A percentile compares a stretch with the other conserved stretches of the same genome.
Evolutionary conservation across 2,329 filamentous ascomycete species (phyloP).

Genomic region (Hymenoscyphus infarciens): DNA sequence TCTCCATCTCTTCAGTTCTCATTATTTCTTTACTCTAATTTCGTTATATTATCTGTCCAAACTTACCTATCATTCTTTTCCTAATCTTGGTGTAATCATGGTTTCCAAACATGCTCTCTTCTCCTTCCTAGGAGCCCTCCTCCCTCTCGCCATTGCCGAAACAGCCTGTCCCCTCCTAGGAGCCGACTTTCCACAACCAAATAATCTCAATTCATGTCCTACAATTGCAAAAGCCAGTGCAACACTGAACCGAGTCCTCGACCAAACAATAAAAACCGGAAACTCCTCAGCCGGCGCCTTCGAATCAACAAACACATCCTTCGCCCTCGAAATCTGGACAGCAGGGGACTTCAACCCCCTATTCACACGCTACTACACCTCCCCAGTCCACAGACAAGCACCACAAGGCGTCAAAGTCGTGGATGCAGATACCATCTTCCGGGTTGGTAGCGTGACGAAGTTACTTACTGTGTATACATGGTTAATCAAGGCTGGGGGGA

Average conservation of each 20-base stretch:
- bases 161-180: not conserved
- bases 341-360: slow-evolving; percentile 32
- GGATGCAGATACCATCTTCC: slow-evolving; percentile 33
- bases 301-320: slow-evolving; percentile 33
- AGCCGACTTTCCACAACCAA: not conserved
- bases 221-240: slow-evolving; percentile 9
- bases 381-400: slow-evolving; percentile 32
- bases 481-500: not conserved
- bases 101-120: not conserved
- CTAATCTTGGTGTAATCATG: not conserved
- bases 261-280: slow-evolving; percentile 10
- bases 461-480: slow-evolving; percentile 34
- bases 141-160: not conserved
- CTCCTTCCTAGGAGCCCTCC: not conserved
- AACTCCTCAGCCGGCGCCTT: slow-evolving; percentile 19
- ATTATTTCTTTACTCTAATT: not conserved
- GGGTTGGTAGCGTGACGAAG: slow-evolving; percentile 43
- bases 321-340: slow-evolving; percentile 41
- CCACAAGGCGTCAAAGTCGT: slow-evolving; percentile 19
- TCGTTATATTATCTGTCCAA: not conserved
- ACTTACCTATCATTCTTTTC: not conserved
- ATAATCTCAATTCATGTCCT: not conserved
- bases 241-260: slow-evolving; percentile 18
- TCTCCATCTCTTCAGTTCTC: not conserved
- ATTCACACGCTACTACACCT: slow-evolving; percentile 37